Base-by-base conservation (phyloP, 2,329 filamentous ascomycete genomes). In the Claviceps sp. region DNA sequence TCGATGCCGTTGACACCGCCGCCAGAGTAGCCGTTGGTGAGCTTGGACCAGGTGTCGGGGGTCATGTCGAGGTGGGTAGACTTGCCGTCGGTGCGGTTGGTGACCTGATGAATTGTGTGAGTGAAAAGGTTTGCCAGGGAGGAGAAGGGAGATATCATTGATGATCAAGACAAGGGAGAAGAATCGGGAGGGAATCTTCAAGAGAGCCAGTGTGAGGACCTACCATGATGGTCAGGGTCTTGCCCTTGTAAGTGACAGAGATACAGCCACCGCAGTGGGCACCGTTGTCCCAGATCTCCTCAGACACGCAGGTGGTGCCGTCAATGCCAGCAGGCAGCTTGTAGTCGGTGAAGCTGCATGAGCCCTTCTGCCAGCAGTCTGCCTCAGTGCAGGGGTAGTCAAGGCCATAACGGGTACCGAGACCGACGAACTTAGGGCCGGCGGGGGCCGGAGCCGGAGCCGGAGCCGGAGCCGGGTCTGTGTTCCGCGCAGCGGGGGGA, bases 291-390 rank as follows among this genome's bases (percentile, higher is more conserved):
- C 41, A 50, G 30, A 50, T 45, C 1, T 6, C 3, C 5, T 45
- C 41, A 0, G 48, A 45, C 4, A 50, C 17, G 17, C 48, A 50
- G 41, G 48, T 45, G 17, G 40, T 50, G 8, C 48, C 48, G 17
- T 39, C 40, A 17, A 50, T 14, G 48, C 30, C 34, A 4, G 1
- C 2, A 5, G 48, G 48, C 19, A 50, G 48, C 1, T 1, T 7
- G 41, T 45, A 45, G 41, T 38, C 34, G 13, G 14, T 10, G 48
- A 39, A 50, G 48, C 48, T 50, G 41, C 48, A 50, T 3, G 48
- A 16, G 0, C 48, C 48, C 0, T 2, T 0, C 3, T 26, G 41
- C 48, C 48, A 50, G 48, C 48, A 50, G 8, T 11, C 2, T 11
- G 19, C 24, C 17, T 50, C 48, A 2, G 1, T 1, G 22, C 47